Conservation (phyloP, 345 rosid genomes). For the Cardamine chenopodiifolia region DNA sequence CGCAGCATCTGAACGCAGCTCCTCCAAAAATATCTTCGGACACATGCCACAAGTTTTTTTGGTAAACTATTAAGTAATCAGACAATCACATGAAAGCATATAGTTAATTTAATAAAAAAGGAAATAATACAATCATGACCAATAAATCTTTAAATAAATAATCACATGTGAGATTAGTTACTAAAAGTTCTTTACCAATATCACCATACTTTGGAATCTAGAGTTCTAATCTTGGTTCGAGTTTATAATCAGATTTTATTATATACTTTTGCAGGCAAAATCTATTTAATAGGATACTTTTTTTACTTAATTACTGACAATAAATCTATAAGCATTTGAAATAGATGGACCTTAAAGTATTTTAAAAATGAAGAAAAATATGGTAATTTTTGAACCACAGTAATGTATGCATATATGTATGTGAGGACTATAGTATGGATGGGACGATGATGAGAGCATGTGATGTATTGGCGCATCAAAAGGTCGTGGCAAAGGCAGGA, state of each 20-base stretch:
- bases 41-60: slow-evolving; percentile 25
- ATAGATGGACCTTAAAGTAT: background rate
- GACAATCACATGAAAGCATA: slow-evolving; percentile 30
- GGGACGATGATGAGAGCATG: too few relatives aligned
- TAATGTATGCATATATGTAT: background rate
- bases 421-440: background rate
- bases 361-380: background rate
- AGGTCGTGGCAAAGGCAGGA: slow-evolving; percentile 25
- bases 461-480: slow-evolving; percentile 16
- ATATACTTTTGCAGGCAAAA: background rate
- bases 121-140: slow-evolving; percentile 25
- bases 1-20: background rate
- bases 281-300: background rate
- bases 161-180: background rate
- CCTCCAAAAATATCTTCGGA: slow-evolving; percentile 38
- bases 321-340: background rate
- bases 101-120: slow-evolving; percentile 5
- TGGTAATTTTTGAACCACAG: background rate
- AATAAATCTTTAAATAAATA: slow-evolving; percentile 1
- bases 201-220: background rate
- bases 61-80: slow-evolving; percentile 21
- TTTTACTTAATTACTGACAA: background rate
- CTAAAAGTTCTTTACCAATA: background rate
- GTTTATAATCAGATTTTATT: background rate
- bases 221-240: background rate